A percentile compares a stretch with the other conserved stretches of the same genome.
These are phyloP conservation scores for Kurtzmaniella fragi DNA, from an alignment of 805 yeast genomes.

Conservation along the genomic window DNA sequence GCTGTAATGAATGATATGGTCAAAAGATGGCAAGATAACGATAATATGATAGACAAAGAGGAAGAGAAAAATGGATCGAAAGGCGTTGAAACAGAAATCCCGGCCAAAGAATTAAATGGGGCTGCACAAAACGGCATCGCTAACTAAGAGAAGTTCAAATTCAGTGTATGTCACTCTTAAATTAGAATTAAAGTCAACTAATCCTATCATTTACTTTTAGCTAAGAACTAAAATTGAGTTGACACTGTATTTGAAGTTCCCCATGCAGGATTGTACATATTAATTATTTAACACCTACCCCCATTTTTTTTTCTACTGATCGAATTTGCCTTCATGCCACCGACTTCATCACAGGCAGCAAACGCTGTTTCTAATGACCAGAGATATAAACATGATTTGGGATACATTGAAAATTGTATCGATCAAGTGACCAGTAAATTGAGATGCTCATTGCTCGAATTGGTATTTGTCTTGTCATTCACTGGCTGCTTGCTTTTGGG, in stretches of 20 bases:
- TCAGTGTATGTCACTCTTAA: too few relatives aligned
- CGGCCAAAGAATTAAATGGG: neutral
- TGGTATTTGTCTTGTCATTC: slow-evolving; percentile 28
- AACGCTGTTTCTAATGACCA: neutral
- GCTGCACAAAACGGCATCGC: too few relatives aligned
- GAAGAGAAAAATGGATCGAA: neutral
- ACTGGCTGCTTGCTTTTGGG: slow-evolving; percentile 44
- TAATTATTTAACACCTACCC: too few relatives aligned
- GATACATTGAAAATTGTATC: neutral
- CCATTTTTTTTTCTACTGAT: too few relatives aligned
- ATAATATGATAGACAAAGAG: slow-evolving; percentile 1
- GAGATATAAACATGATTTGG: slow-evolving; percentile 2
- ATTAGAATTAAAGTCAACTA: too few relatives aligned
- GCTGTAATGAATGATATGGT: slow-evolving; percentile 73
- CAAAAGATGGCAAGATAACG: slow-evolving; percentile 51
- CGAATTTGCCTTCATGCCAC: too few relatives aligned
- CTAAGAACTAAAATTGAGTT: too few relatives aligned
- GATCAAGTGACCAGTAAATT: slow-evolving; percentile 2
- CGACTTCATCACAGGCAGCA: neutral
- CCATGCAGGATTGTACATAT: too few relatives aligned
- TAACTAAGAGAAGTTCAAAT: too few relatives aligned
- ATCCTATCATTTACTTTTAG: too few relatives aligned
- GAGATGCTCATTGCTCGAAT: slow-evolving; percentile 17
- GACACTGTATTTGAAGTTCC: too few relatives aligned
- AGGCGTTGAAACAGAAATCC: neutral